Evolutionary conservation across 2,329 filamentous ascomycete species (phyloP), one percentile per base, ranked within the genome.

Genomic region (Colletotrichum higginsianum): DNA sequence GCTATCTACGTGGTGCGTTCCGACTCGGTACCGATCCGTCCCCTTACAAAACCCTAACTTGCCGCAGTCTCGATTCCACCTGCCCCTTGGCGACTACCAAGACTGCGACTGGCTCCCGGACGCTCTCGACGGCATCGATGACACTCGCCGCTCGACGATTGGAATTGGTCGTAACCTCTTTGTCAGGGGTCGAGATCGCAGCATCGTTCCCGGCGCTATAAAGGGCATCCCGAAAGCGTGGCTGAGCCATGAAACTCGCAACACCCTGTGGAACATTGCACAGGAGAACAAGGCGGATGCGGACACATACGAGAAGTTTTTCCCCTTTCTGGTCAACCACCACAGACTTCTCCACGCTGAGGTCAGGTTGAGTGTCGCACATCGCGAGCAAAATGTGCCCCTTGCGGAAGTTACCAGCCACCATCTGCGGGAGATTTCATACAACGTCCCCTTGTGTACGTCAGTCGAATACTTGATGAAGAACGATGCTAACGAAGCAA

Each of bases 21-120:
- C 1, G 6, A 15, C 18, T 21, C 23, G 18, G 23, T 23, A 38
- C 44, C n/a, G 6, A 18, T 2, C 12, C 8, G 15, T 16, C 12
- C 30, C 30, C 42, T 46, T 49, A 23, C 7, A 49, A 42, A 13
- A 23, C n/a, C 23, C 53, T 71, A 4, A 71, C 42, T n/a, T 53
- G 16, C 21, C 21, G 13, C 42, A 71, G 69, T 71, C 69, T 7
- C 38, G 46, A 8, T 71, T 71, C 35, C 46, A 71, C 23, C 40
- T 71, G 5, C 65, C 52, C 7, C 23, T 18, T 2, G 58, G 69
- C 9, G 53, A 69, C 11, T 71, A 58, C 21, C 66, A 63, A 26
- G 53, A 58, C 18, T 71, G 69, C 30, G 65, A 71, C 16, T 58
- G 47, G 61, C 53, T 26, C 16, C 42, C 49, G 1, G 15, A 18